These are phyloP conservation scores for Diaporthe destruens DNA, from an alignment of 2,329 filamentous ascomycete genomes.

Conservation along the genomic window DNA sequence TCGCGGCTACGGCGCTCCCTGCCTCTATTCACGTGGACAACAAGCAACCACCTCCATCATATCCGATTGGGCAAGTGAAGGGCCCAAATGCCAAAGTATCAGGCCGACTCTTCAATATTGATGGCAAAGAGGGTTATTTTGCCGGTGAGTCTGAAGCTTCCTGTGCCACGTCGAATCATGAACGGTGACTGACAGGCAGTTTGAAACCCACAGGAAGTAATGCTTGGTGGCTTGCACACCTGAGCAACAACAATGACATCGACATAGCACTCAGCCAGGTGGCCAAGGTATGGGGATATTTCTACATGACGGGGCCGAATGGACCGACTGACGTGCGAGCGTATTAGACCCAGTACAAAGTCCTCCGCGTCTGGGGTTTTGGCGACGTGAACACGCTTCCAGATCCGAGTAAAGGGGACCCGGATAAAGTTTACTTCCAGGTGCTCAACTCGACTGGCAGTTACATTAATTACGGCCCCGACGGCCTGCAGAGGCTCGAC, in stretches of 20 bases:
- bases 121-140: slow-evolving; percentile 33
- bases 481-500: slow-evolving; percentile 75
- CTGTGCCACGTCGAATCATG: neutral
- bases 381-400: slow-evolving; percentile 66
- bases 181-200: too few relatives aligned
- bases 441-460: slow-evolving; percentile 62
- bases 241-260: slow-evolving; percentile 66
- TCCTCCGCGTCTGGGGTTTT: slow-evolving; percentile 73
- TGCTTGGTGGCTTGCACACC: slow-evolving; percentile 42
- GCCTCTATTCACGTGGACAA: slow-evolving; percentile 30
- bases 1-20: slow-evolving; percentile 6
- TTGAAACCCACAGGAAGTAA: slow-evolving; percentile 30
- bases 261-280: slow-evolving; percentile 53
- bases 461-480: slow-evolving; percentile 72
- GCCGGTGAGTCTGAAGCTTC: slow-evolving; percentile 16
- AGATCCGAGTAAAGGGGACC: slow-evolving; percentile 45
- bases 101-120: slow-evolving; percentile 36
- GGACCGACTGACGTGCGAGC: slow-evolving; percentile 49
- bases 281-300: slow-evolving; percentile 28
- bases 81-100: slow-evolving; percentile 35
- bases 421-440: slow-evolving; percentile 63
- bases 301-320: neutral
- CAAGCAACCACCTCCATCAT: slow-evolving; percentile 31
- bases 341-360: slow-evolving; percentile 65
- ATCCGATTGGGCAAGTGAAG: slow-evolving; percentile 33